Conservation (phyloP, 805 yeast genomes). For the Priceomyces carsonii region DNA sequence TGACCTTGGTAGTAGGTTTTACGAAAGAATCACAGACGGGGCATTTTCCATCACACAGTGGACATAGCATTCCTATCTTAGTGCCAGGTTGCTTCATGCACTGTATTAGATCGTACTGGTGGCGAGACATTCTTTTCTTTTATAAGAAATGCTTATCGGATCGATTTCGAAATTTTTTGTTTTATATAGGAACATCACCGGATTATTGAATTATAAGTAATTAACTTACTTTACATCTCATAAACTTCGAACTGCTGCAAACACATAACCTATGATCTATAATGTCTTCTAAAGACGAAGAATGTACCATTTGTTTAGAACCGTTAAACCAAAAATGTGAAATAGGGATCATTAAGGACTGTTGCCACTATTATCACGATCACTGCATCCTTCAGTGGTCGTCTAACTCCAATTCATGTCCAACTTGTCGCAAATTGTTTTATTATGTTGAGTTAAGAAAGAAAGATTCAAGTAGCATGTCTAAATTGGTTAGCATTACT, state of each 20-base stretch:
- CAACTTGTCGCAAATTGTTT: conserved; percentile 56
- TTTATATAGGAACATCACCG: no score
- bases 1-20: conserved; percentile 62
- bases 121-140: conserved; percentile 73
- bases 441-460: conserved; percentile 34
- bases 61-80: conserved; percentile 68
- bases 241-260: no score
- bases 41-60: conserved; percentile 87
- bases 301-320: conserved; percentile 66
- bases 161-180: no score
- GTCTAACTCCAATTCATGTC: conserved; percentile 56
- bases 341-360: conserved; percentile 31
- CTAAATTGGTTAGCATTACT: conserved; percentile 19
- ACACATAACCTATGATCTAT: not conserved
- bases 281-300: conserved; percentile 17
- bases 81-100: conserved; percentile 88
- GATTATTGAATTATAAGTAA: no score
- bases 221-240: no score
- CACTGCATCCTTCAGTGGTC: conserved; percentile 61
- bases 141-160: no score
- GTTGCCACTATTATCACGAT: conserved; percentile 58
- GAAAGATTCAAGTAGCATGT: conserved; percentile 9
- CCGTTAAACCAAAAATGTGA: conserved; percentile 11
- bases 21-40: conserved; percentile 89
- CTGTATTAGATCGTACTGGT: conserved; percentile 79